Evolutionary conservation across 179 eudicot species (phyloP).

Genomic region (Beta lomatogona): DNA sequence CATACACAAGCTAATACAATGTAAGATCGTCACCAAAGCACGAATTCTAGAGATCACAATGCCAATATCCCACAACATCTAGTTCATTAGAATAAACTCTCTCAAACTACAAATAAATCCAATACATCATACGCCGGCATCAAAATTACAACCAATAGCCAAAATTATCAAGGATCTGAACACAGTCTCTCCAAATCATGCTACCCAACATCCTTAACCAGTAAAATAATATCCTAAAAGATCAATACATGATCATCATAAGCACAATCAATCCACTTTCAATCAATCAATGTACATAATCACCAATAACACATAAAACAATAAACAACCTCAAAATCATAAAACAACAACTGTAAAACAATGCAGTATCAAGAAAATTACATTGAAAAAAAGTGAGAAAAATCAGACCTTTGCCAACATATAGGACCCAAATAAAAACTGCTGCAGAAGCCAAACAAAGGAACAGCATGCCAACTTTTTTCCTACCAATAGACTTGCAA

Average conservation of each 20-base stretch:
- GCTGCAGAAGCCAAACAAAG: conserved; percentile 74
- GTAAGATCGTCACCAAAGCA: background rate
- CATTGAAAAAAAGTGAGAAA: conserved; percentile 7
- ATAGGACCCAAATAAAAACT: conserved; percentile 77
- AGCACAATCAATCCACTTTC: conserved; percentile 13
- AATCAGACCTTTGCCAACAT: conserved; percentile 82
- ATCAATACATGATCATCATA: conserved; percentile 10
- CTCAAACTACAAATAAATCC: background rate
- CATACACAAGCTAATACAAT: background rate
- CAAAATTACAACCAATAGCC: background rate
- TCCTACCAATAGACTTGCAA: conserved; percentile 70
- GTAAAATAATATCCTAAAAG: background rate
- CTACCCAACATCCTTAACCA: background rate
- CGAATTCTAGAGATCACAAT: background rate
- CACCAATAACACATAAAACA: too few relatives aligned
- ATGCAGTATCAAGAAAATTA: conserved; percentile 27
- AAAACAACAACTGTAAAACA: conserved; percentile 17
- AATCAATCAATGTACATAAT: conserved; percentile 10
- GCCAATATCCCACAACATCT: background rate
- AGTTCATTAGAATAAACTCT: background rate
- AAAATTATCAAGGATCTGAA: background rate
- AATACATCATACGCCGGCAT: background rate
- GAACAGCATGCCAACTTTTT: conserved; percentile 91
- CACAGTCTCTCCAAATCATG: background rate
- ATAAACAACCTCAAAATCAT: too few relatives aligned